Conservation (phyloP, 1,284 basidiomycete genomes). For the Anthracocystis setariae region DNA sequence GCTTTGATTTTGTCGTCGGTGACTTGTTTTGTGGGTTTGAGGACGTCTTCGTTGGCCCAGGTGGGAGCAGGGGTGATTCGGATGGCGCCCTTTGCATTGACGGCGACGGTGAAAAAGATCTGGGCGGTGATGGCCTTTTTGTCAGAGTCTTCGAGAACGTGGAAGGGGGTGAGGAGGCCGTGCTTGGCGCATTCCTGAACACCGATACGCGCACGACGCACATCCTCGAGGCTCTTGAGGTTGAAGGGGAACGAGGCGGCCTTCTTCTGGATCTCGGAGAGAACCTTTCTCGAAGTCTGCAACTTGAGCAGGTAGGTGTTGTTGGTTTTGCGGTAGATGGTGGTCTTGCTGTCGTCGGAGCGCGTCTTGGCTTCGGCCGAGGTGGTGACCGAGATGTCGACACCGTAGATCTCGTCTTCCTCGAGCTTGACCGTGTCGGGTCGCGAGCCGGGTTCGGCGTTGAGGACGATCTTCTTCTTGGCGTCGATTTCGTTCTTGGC, state of each 20-base stretch:
- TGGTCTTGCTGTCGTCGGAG: conserved; percentile 85
- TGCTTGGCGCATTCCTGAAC: conserved; percentile 96
- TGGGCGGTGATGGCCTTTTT: conserved; percentile 73
- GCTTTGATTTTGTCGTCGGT: conserved; percentile 71
- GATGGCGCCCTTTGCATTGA: conserved; percentile 77
- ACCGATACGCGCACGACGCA: conserved; percentile 93
- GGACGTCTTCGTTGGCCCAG: conserved; percentile 92
- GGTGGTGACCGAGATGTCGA: conserved; percentile 82
- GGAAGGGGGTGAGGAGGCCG: conserved; percentile 86
- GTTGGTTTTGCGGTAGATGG: conserved; percentile 90
- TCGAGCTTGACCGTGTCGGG: conserved; percentile 68
- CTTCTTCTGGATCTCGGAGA: conserved; percentile 97
- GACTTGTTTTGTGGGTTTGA: conserved; percentile 76
- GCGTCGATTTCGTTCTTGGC: conserved; percentile 87
- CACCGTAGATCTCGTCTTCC: conserved; percentile 94
- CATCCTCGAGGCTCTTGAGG: conserved; percentile 89
- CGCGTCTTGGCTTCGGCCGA: conserved; percentile 72
- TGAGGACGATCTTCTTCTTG: conserved; percentile 62
- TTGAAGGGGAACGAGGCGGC: conserved; percentile 98
- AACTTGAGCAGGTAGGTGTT: conserved; percentile 93
- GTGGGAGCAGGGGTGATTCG: conserved; percentile 84
- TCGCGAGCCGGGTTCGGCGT: conserved; percentile 54
- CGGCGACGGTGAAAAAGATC: conserved; percentile 94
- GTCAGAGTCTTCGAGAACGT: conserved; percentile 71
- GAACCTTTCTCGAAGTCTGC: conserved; percentile 93